Base-by-base conservation (phyloP, 164 flowering plant species). In the Stephania japonica region DNA sequence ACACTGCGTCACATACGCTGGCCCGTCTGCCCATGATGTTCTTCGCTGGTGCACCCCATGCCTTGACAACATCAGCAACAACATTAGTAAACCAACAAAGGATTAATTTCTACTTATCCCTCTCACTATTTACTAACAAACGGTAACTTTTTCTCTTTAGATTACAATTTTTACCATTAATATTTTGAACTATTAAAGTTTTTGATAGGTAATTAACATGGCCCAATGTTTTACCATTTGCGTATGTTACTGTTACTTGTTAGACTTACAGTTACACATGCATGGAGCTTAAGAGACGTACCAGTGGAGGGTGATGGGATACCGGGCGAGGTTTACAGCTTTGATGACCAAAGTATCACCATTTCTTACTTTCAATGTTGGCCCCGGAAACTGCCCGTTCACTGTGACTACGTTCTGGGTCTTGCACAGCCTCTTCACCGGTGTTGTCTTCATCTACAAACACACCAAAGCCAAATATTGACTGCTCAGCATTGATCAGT, bases 371-470 rank as follows among this genome's bases (percentile, higher is more conserved):
- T 89, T 92, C 80, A 93, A 70, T 9, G 95, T 89, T 11, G 97
- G 97, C 0, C 97, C 97, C 0, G 97, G 98, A 66, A 68, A 83
- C 79, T 87, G 88, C 44, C 97, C 98, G 38, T 93, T 93, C 19
- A 93, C 97, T 1, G 97, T 91, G 32, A 93, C 87, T 42, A 78
- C 68, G 72, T 78, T 85, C 42, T 77, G 86, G 47, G 95, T 84
- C 5, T 82, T 90, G 91, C 97, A 93, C 88, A 93, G 90, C 90
- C 97, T 93, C 91, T 90, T 91, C 90, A 93, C 91, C 76, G 85
- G 81, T 16, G 87, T 91, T 75, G 85, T 87, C 89, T 91, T 91
- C 72, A 92, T 73, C 98, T 92, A 32, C 12, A 21, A 25, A 65
- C 27, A 32, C 38, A 32, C 38, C 68, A 65, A 44, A 44, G 14